phyloP scores from a whole-genome alignment of 345 rosid species.

The Eucalyptus marginata region DNA sequence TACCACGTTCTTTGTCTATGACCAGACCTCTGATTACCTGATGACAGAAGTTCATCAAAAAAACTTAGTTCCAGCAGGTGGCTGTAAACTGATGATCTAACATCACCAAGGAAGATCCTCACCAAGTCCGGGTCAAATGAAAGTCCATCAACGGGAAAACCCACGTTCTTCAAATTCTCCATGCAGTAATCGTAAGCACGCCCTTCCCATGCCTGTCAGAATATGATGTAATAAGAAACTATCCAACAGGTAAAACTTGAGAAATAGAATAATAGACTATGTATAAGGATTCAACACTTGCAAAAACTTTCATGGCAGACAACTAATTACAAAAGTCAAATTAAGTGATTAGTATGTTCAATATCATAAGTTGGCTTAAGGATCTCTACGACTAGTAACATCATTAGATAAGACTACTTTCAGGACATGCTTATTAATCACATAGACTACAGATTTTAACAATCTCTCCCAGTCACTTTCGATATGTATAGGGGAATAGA shows the following conservation, averaged over 20 bases:
- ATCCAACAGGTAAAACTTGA: not conserved
- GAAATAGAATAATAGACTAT: not conserved
- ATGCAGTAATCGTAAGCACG: slow-evolving; percentile 93
- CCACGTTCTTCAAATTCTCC: slow-evolving; percentile 77
- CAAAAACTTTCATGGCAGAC: not conserved
- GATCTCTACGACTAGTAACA: not conserved
- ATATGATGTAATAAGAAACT: not conserved
- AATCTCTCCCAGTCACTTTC: not conserved
- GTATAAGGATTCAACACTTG: not conserved
- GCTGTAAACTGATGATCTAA: not conserved
- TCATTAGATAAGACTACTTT: not conserved
- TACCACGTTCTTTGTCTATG: slow-evolving; percentile 93
- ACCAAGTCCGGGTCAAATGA: slow-evolving; percentile 86
- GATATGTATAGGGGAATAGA: not conserved
- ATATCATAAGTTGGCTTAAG: not conserved
- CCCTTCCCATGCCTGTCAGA: slow-evolving; percentile 93
- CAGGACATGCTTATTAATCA: not conserved
- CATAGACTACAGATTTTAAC: not conserved
- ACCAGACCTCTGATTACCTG: slow-evolving; percentile 94
- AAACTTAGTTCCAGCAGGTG: not conserved
- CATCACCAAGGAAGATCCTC: slow-evolving; percentile 2
- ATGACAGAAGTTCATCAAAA: not conserved
- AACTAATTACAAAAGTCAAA: not conserved
- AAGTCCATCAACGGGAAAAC: slow-evolving; percentile 88
- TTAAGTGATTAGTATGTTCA: not conserved